Percentiles rank a stretch among this genome's conserved stretches.
Conservation (phyloP, 2,329 filamentous ascomycete species). For the Hypoxylon sp. region DNA sequence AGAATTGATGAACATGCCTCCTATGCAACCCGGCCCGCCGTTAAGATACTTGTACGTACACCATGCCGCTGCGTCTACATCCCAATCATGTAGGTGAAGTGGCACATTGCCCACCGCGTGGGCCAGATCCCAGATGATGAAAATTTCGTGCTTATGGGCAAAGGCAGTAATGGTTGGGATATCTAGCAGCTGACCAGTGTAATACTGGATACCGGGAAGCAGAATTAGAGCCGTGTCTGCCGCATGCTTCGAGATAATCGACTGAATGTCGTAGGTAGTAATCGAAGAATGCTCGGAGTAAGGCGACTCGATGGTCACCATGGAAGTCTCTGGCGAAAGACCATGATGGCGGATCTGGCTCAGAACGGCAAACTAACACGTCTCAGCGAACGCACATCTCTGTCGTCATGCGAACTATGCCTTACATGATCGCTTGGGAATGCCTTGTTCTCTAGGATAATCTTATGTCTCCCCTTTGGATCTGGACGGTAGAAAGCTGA, state of each 20-base stretch:
- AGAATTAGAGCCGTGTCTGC: constrained; percentile 73
- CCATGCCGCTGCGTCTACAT: constrained; percentile 81
- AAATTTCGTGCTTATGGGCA: constrained; percentile 71
- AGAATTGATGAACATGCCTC: constrained; percentile 77
- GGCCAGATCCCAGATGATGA: constrained; percentile 82
- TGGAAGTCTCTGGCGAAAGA: constrained; percentile 68
- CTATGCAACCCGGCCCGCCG: constrained; percentile 77
- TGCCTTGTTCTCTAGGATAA: constrained; percentile 81
- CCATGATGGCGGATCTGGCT: constrained; percentile 77
- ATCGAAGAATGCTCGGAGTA: constrained; percentile 61
- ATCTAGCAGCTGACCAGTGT: constrained; percentile 80
- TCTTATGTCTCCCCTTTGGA: constrained; percentile 67
- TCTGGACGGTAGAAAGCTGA: constrained; percentile 80
- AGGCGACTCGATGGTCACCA: constrained; percentile 71
- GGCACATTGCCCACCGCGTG: constrained; percentile 82
- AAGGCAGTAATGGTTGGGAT: constrained; percentile 76
- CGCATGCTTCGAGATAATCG: constrained; percentile 72
- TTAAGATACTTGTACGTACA: constrained; percentile 88
- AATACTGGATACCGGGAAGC: constrained; percentile 81
- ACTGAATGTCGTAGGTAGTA: constrained; percentile 71
- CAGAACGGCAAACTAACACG: constrained; percentile 73
- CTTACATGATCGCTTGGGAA: constrained; percentile 83
- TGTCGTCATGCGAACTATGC: constrained; percentile 19
- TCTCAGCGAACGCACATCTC: constrained; percentile 36
- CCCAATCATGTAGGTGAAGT: constrained; percentile 76